phyloP scores from a whole-genome alignment of 2,329 filamentous ascomycete genomes.

The Diaporthe sp. region DNA sequence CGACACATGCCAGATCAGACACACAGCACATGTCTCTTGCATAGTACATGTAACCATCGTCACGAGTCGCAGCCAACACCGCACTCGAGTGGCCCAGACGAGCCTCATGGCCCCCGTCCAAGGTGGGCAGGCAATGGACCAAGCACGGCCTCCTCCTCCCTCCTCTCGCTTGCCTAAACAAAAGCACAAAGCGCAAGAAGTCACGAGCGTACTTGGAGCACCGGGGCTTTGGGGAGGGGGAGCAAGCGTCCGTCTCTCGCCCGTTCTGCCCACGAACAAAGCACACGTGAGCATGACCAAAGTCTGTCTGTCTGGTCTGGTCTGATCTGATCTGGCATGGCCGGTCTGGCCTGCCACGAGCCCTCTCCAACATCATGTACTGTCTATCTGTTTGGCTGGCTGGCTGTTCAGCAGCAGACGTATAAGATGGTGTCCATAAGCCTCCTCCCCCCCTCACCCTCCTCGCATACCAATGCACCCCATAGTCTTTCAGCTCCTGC shows the following conservation, averaged over 20 bases:
- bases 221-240: not conserved
- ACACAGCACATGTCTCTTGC: conserved; percentile 2
- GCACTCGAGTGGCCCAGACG: not conserved
- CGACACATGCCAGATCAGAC: conserved; percentile 14
- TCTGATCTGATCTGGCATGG: not conserved
- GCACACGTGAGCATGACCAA: conserved; percentile 22
- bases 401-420: not conserved
- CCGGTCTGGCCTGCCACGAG: not conserved
- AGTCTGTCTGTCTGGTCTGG: not conserved
- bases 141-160: conserved; percentile 4
- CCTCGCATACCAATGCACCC: not conserved
- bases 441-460: not conserved
- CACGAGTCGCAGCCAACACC: not conserved
- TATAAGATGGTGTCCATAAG: conserved; percentile 21
- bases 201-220: conserved; percentile 1
- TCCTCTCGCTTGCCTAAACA: not conserved
- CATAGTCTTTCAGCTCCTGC: not conserved
- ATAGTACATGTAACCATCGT: conserved; percentile 11
- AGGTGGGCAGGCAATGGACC: not conserved
- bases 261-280: conserved; percentile 3
- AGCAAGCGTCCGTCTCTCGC: conserved; percentile 6
- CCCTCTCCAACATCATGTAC: not conserved
- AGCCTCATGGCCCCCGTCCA: not conserved
- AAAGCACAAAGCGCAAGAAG: conserved; percentile 19
- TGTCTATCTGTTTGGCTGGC: not conserved